Evolutionary conservation across 1,284 basidiomycete genomes (phyloP).

Genomic region (Melampsora occidentalis): DNA sequence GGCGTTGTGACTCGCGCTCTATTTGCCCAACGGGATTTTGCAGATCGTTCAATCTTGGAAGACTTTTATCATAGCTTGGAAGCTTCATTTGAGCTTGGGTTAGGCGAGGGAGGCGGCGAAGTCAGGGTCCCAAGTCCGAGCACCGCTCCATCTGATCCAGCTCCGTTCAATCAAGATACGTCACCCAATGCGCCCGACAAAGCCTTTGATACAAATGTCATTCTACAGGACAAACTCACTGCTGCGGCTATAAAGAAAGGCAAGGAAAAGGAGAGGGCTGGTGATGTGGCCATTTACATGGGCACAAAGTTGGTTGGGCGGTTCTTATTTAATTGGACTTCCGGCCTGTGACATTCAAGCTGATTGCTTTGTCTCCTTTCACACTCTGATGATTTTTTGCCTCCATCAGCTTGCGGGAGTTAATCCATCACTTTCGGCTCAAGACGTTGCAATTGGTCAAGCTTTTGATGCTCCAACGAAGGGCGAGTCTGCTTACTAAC

Average conservation of each 20-base stretch:
- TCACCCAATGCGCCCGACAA: constrained; percentile 2
- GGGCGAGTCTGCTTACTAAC: constrained; percentile 56
- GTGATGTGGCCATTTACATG: constrained; percentile 46
- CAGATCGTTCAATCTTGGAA: constrained; percentile 50
- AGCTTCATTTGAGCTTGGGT: constrained; percentile 44
- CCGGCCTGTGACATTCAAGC: background rate
- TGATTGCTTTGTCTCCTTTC: constrained; percentile 3
- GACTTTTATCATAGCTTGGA: constrained; percentile 53
- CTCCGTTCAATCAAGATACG: background rate
- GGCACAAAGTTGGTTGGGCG: constrained; percentile 39
- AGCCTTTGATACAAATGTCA: constrained; percentile 1
- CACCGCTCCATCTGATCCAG: background rate
- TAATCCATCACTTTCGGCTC: constrained; percentile 90
- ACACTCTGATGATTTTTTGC: constrained; percentile 10
- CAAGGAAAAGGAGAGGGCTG: constrained; percentile 47
- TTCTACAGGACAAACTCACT: constrained; percentile 10
- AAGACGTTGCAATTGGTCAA: constrained; percentile 91
- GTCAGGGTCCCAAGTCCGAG: constrained; percentile 18
- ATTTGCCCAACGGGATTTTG: constrained; percentile 65
- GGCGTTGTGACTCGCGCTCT: constrained; percentile 91
- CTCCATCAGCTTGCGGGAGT: constrained; percentile 86
- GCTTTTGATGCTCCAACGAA: constrained; percentile 85
- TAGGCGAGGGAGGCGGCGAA: constrained; percentile 48
- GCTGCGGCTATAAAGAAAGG: constrained; percentile 15
- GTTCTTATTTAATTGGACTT: constrained; percentile 8